phyloP scores from a whole-genome alignment of 2,329 filamentous ascomycete genomes.

The Corinectria fuckeliana region DNA sequence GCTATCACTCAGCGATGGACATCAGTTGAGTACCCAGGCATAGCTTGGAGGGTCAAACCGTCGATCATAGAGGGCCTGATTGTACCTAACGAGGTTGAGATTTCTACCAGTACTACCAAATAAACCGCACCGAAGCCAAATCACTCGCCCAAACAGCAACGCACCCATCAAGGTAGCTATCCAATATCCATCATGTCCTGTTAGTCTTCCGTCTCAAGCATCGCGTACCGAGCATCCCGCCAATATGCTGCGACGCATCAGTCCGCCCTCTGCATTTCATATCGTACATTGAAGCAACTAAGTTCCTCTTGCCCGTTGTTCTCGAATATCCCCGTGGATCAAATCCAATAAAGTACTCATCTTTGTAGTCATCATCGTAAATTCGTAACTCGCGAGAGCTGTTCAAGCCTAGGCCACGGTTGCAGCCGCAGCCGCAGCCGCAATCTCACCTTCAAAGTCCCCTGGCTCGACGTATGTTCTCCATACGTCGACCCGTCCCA shows the following conservation, averaged over 20 bases:
- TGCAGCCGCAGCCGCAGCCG: constrained; percentile 16
- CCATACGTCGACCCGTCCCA: constrained; percentile 58
- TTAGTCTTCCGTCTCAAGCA: constrained; percentile 9
- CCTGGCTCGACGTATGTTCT: constrained; percentile 55
- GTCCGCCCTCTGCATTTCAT: background rate
- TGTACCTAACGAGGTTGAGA: constrained; percentile 1
- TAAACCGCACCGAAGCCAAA: background rate
- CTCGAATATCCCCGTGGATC: background rate
- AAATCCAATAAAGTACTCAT: background rate
- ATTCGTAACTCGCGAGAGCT: constrained; percentile 16
- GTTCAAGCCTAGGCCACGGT: constrained; percentile 1
- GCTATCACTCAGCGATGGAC: no score
- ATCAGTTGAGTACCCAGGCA: no score
- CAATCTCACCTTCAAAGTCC: constrained; percentile 44
- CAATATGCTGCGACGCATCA: constrained; percentile 1
- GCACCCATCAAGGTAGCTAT: background rate
- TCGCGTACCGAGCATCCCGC: constrained; percentile 3
- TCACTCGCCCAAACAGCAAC: background rate
- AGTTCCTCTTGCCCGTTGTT: background rate
- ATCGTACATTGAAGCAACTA: constrained; percentile 3
- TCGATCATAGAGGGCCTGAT: background rate
- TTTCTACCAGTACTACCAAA: constrained; percentile 7
- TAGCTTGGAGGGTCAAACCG: no score
- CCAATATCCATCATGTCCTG: constrained; percentile 13
- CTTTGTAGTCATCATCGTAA: constrained; percentile 10